Evolutionary conservation across 441 rosid species (phyloP), one percentile per base, ranked within the genome.

Genomic region (Dalechampia spathulata): DNA sequence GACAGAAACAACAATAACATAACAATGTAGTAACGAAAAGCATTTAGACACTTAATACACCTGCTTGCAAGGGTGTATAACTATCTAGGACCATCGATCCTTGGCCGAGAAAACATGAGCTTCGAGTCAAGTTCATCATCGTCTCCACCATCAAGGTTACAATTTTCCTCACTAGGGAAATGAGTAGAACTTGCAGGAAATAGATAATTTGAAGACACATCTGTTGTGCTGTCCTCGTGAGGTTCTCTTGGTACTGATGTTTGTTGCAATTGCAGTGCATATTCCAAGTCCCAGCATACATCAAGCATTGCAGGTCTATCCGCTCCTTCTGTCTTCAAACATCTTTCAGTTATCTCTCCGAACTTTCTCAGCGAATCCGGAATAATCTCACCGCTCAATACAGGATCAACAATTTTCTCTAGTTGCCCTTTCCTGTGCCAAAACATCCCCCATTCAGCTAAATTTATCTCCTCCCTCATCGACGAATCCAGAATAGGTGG

Each of bases 271-370:
- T 62, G 66, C 37, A 72, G 14, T 22, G 73, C 68, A 26, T 78
- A 76, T 53, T 72, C 73, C 61, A 74, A 57, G 64, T 81, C 81
- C 78, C 72, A 71, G 39, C 56, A 36, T 44, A 81, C 75, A 52
- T 74, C 74, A 11, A 19, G 55, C 83, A 81, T 81, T 16, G 52
- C 47, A 6, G 87, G 82, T 45, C 82, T 74, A 57, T 47, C 57
- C 7, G 55, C 64, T 7, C 73, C 79, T 25, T 61, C 37, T 8
- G 62, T 76, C 25, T n/a, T 64, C 62, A 73, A 34, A 68, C 81
- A 78, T 23, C 72, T 81, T 70, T 72, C 79, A 1, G 40, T 72
- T 1, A 65, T 64, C 9, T 78, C 78, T 46, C 68, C 54, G 19
- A 73, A 81, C 38, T 75, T 81, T 55, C 52, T 69, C 73, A 75